Evolutionary conservation across 176 grass and related monocot species (phyloP).

Genomic region (Juncus effusus): DNA sequence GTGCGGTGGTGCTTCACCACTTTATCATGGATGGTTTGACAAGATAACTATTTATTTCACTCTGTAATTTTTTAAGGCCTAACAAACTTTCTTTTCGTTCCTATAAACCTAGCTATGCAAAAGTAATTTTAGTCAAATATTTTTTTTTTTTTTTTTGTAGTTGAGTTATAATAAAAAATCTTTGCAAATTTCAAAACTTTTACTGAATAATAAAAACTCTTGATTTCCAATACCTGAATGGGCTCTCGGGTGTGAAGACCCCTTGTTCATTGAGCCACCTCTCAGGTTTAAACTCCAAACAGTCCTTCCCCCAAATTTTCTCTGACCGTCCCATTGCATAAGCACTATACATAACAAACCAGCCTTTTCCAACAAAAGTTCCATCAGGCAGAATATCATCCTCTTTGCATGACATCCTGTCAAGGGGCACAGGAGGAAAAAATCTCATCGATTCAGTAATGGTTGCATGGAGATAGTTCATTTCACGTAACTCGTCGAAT

Average conservation of each 20-base stretch:
- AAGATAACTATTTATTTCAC: too few relatives aligned
- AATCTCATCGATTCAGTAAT: slow-evolving; percentile 42
- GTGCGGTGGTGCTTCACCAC: too few relatives aligned
- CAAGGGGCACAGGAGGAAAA: slow-evolving; percentile 34
- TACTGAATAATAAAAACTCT: neutral
- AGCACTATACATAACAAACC: slow-evolving; percentile 25
- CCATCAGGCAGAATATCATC: slow-evolving; percentile 51
- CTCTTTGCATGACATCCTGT: slow-evolving; percentile 37
- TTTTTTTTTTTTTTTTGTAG: too few relatives aligned
- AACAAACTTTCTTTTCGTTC: neutral
- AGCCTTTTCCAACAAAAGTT: slow-evolving; percentile 39
- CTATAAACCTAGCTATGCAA: too few relatives aligned
- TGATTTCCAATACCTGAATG: slow-evolving; percentile 34
- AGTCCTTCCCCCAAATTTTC: slow-evolving; percentile 35
- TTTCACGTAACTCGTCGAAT: slow-evolving; percentile 32
- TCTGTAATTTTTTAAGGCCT: slow-evolving; percentile 34
- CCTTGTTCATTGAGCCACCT: slow-evolving; percentile 34
- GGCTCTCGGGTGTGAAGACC: slow-evolving; percentile 22
- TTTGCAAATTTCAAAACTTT: neutral
- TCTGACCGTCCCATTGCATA: slow-evolving; percentile 32
- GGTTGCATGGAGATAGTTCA: slow-evolving; percentile 40
- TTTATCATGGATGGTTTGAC: too few relatives aligned
- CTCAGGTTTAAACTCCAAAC: slow-evolving; percentile 30
- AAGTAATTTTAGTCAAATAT: neutral
- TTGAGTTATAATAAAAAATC: too few relatives aligned